Evolutionary conservation across 352 stramenopile species (phyloP).

Genomic region (Phytophthora vignae): DNA sequence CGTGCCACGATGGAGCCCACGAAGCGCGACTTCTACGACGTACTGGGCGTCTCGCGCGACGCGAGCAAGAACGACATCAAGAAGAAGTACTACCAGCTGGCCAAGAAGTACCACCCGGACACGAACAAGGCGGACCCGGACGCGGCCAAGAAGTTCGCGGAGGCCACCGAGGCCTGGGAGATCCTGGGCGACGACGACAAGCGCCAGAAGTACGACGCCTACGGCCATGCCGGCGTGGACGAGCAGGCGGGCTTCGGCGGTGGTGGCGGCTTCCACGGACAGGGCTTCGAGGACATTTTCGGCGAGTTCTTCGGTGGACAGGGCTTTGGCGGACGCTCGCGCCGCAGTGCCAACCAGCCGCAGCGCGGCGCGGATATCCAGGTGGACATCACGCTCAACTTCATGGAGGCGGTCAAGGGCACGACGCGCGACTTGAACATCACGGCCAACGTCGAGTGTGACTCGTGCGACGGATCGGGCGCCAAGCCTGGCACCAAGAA

Average conservation of each 20-base stretch:
- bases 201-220: constrained; percentile 94
- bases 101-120: constrained; percentile 98
- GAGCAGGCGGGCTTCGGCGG: constrained; percentile 83
- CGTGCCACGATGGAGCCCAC: constrained; percentile 47
- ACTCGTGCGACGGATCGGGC: constrained; percentile 80
- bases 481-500: constrained; percentile 87
- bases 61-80: constrained; percentile 97
- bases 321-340: constrained; percentile 74
- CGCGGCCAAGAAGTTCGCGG: constrained; percentile 93
- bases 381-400: constrained; percentile 93
- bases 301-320: constrained; percentile 86
- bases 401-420: constrained; percentile 96
- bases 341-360: constrained; percentile 70
- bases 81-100: constrained; percentile 97
- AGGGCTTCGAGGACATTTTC: constrained; percentile 93
- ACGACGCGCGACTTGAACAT: constrained; percentile 90
- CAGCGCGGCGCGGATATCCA: constrained; percentile 95
- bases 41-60: constrained; percentile 90
- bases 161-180: constrained; percentile 95
- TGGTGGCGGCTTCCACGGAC: constrained; percentile 64
- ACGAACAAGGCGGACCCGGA: constrained; percentile 95
- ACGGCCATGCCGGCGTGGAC: constrained; percentile 95
- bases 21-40: constrained; percentile 97
- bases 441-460: constrained; percentile 80
- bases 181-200: constrained; percentile 94